phyloP scores from a whole-genome alignment of 2,329 filamentous ascomycete species.

The Byssoonygena ceratinophila region DNA sequence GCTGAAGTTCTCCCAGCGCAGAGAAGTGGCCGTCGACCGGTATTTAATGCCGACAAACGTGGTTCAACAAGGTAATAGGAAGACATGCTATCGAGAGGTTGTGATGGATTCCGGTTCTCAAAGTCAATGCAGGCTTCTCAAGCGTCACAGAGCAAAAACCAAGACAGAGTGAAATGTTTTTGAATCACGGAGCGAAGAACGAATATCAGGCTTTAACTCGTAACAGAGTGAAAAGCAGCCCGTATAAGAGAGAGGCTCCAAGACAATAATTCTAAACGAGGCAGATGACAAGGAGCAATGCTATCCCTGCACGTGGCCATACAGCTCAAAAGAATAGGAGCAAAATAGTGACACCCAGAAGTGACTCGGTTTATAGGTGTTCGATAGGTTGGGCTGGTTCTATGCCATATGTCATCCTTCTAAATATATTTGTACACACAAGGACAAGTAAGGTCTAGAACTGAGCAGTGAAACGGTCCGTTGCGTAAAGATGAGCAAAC shows the following conservation, averaged over 20 bases:
- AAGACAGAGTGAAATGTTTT: background rate
- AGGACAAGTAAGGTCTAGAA: slow-evolving; percentile 1
- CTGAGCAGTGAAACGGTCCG: background rate
- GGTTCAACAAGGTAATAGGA: slow-evolving; percentile 51
- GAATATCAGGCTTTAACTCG: background rate
- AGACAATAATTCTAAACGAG: background rate
- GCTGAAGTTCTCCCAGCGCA: slow-evolving; percentile 38
- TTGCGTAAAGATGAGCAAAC: background rate
- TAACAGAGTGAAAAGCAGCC: background rate
- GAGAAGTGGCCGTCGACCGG: slow-evolving; percentile 31
- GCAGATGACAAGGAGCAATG: slow-evolving; percentile 5
- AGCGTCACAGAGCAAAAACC: background rate
- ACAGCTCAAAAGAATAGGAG: background rate
- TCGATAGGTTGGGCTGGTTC: background rate
- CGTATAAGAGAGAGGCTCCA: background rate
- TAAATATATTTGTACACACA: background rate
- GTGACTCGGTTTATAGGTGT: background rate
- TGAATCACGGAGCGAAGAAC: background rate
- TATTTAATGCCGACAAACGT: slow-evolving; percentile 47
- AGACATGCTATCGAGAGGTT: slow-evolving; percentile 22
- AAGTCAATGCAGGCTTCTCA: background rate
- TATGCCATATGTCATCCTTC: background rate
- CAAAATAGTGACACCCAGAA: background rate
- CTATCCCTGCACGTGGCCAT: slow-evolving; percentile 4
- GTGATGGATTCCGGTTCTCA: background rate